These are phyloP conservation scores for Raphidocelis subcapitata DNA, from an alignment of 139 green algal species.

Conservation along the genomic window DNA sequence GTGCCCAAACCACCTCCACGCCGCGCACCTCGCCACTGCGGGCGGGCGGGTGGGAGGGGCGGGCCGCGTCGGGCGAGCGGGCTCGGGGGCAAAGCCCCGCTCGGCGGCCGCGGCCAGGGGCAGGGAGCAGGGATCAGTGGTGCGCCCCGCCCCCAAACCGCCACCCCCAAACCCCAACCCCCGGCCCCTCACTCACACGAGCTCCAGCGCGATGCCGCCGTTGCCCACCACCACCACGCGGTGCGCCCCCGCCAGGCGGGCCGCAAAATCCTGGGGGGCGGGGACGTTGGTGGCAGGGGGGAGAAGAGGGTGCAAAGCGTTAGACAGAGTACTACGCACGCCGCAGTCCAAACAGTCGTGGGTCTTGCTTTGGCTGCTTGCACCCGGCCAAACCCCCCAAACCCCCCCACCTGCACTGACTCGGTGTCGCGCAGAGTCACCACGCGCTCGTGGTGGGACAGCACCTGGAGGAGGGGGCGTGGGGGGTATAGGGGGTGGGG, in stretches of 20 bases:
- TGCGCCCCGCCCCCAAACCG: too few species aligned
- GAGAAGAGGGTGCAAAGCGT: too few species aligned
- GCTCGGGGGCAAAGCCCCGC: too few species aligned
- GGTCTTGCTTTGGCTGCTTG: too few species aligned
- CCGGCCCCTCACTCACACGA: slow-evolving; percentile 50
- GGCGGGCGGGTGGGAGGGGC: too few species aligned
- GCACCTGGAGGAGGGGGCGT: background rate
- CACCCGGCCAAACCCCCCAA: too few species aligned
- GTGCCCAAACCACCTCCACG: slow-evolving; percentile 74
- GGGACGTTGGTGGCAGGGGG: too few species aligned
- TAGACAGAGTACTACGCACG: too few species aligned
- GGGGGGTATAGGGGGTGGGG: background rate
- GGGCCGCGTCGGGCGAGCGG: too few species aligned
- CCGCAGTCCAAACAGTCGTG: too few species aligned
- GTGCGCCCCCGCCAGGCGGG: slow-evolving; percentile 24
- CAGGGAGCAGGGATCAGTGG: too few species aligned
- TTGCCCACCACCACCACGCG: slow-evolving; percentile 80
- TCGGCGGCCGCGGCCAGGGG: too few species aligned
- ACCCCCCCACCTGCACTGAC: slow-evolving; percentile 43
- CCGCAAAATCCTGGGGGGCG: slow-evolving; percentile 23
- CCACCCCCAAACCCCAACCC: background rate
- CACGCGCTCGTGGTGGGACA: slow-evolving; percentile 25
- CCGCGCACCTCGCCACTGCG: slow-evolving; percentile 31
- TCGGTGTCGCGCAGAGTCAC: slow-evolving; percentile 71
- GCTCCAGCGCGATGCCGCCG: slow-evolving; percentile 85